A percentile compares a stretch with the other conserved stretches of the same genome.
These are phyloP conservation scores for Tolypocladium ovalisporum DNA, from an alignment of 2,329 filamentous ascomycete genomes.

Conservation along the genomic window DNA sequence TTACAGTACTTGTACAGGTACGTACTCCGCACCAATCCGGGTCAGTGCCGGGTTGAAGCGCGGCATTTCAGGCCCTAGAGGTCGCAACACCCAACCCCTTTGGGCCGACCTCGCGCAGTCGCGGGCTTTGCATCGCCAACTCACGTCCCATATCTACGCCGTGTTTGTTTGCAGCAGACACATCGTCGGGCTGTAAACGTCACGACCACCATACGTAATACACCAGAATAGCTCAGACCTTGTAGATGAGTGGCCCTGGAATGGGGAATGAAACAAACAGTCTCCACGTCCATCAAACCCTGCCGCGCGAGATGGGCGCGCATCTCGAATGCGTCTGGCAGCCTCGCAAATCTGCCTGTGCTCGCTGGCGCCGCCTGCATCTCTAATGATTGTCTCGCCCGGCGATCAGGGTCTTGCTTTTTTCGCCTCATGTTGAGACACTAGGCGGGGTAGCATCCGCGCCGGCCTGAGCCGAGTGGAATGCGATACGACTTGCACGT, in stretches of 20 bases:
- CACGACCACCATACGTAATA: not conserved
- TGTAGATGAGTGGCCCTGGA: not conserved
- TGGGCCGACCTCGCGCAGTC: not conserved
- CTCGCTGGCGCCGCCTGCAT: not conserved
- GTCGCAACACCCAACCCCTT: not conserved
- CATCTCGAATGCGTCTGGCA: not conserved
- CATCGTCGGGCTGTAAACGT: not conserved
- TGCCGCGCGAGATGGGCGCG: not conserved
- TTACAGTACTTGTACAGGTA: no score
- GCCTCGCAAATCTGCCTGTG: not conserved
- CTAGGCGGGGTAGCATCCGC: not conserved
- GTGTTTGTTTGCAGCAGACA: not conserved
- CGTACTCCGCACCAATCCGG: no score
- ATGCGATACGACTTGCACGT: not conserved
- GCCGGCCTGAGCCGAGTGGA: not conserved
- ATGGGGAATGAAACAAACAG: not conserved
- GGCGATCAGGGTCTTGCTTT: not conserved
- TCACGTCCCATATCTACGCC: not conserved
- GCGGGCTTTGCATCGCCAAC: not conserved
- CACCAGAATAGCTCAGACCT: not conserved
- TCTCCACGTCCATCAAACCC: not conserved
- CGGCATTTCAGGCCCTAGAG: not conserved
- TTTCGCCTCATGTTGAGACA: not conserved
- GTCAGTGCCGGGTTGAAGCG: not conserved
- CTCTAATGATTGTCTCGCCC: not conserved